Percentiles rank a stretch among this genome's conserved stretches.
Conservation (phyloP, 1,284 basidiomycete genomes). For the Fomitopsis palustris region DNA sequence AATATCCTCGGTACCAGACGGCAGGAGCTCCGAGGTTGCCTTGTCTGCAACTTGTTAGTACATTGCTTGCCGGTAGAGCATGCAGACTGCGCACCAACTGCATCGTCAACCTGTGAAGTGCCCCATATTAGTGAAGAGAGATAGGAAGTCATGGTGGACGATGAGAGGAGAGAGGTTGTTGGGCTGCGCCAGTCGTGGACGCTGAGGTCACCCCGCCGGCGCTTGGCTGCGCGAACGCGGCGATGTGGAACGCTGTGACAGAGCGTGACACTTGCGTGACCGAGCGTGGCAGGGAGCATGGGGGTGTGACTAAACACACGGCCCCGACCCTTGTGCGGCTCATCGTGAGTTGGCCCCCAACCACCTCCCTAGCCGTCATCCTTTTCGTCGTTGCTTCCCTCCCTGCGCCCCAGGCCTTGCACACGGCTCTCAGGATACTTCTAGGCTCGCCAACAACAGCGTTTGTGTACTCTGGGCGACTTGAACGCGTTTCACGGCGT, state of each 20-base stretch:
- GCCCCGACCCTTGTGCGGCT: constrained; percentile 20
- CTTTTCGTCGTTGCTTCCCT: constrained; percentile 3
- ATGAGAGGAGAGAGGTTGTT: constrained; percentile 4
- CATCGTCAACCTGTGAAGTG: constrained; percentile 72
- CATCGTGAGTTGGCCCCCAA: constrained; percentile 21
- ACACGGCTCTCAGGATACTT: background rate
- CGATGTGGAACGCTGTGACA: too few species aligned
- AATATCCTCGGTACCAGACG: constrained; percentile 84
- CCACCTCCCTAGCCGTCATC: constrained; percentile 20
- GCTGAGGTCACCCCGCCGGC: constrained; percentile 6
- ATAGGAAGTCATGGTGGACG: constrained; percentile 37
- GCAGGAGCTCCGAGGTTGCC: constrained; percentile 86
- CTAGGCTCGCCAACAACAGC: constrained; percentile 2
- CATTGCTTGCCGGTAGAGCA: background rate
- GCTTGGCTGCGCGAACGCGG: constrained; percentile 1
- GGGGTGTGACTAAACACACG: constrained; percentile 14
- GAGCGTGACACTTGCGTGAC: constrained; percentile 6
- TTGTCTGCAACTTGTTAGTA: constrained; percentile 55
- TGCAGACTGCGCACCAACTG: constrained; percentile 51
- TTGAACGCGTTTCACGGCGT: constrained; percentile 6
- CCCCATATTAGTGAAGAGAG: constrained; percentile 70
- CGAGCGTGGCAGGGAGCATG: constrained; percentile 3
- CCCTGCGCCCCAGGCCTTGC: background rate
- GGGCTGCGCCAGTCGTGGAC: constrained; percentile 5
- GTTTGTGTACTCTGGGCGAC: constrained; percentile 7